These are phyloP conservation scores for Zymoseptoria passerinii DNA, from an alignment of 2,329 filamentous ascomycete species.

Conservation along the genomic window DNA sequence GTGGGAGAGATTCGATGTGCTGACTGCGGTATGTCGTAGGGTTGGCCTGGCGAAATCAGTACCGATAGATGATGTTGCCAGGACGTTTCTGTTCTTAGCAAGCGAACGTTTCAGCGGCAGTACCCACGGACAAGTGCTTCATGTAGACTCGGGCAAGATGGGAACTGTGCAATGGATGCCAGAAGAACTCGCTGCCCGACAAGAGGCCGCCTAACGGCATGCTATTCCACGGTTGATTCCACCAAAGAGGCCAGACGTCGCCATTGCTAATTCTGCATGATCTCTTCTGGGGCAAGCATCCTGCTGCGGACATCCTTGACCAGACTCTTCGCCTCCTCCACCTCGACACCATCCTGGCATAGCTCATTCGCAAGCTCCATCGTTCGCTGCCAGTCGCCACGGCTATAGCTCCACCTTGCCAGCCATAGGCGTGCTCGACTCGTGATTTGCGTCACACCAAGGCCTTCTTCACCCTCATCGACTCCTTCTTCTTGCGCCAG, in stretches of 20 bases:
- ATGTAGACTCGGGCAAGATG: slow-evolving; percentile 41
- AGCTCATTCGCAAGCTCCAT: slow-evolving; percentile 80
- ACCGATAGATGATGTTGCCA: slow-evolving; percentile 35
- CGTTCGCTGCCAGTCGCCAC: slow-evolving; percentile 65
- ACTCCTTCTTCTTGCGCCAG: slow-evolving; percentile 80
- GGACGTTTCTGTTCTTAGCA: slow-evolving; percentile 39
- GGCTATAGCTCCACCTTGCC: slow-evolving; percentile 68
- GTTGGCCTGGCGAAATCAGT: slow-evolving; percentile 33
- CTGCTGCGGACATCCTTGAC: slow-evolving; percentile 77
- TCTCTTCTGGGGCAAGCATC: slow-evolving; percentile 38
- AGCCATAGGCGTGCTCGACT: slow-evolving; percentile 93
- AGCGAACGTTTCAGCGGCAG: slow-evolving; percentile 40
- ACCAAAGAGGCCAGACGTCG: neutral
- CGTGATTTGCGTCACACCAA: slow-evolving; percentile 83
- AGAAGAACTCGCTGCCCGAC: slow-evolving; percentile 6
- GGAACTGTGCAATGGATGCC: slow-evolving; percentile 20
- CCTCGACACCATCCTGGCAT: slow-evolving; percentile 90
- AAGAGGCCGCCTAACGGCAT: neutral
- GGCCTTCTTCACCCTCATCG: slow-evolving; percentile 44
- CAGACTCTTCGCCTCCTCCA: slow-evolving; percentile 92
- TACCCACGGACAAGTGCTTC: slow-evolving; percentile 39
- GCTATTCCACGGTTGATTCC: neutral
- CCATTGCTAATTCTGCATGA: neutral
- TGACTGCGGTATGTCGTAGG: neutral
- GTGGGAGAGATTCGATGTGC: neutral